Conservation (phyloP, 208 protist species). For the Acanthamoeba healyi region DNA sequence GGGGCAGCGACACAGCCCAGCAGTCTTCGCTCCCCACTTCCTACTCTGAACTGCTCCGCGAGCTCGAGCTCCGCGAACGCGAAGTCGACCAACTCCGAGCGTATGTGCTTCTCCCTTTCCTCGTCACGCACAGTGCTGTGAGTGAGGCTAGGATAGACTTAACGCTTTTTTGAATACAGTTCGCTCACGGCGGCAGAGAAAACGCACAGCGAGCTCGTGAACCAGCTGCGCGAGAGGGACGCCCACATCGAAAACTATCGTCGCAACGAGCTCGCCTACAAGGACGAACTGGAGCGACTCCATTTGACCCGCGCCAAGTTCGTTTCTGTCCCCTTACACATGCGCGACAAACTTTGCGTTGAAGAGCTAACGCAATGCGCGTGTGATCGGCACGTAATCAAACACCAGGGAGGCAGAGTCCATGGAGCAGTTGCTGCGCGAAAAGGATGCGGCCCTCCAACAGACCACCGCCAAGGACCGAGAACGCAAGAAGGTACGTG, state of each 20-base stretch:
- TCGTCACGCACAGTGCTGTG: background rate
- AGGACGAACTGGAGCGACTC: background rate
- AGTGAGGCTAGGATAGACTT: background rate
- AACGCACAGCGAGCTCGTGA: background rate
- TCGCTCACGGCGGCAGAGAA: background rate
- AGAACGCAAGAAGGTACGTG: slow-evolving; percentile 1
- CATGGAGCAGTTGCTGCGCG: background rate
- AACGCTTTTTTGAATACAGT: background rate
- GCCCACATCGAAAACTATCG: background rate
- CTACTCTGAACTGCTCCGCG: slow-evolving; percentile 3
- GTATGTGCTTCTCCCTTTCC: background rate
- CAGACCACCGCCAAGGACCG: background rate
- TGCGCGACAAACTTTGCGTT: background rate
- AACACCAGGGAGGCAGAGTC: background rate
- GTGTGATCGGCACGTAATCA: background rate
- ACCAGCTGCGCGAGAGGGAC: background rate
- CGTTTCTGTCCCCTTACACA: background rate
- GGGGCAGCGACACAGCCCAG: background rate
- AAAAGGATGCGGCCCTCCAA: background rate
- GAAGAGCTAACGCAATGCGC: background rate
- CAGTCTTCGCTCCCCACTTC: background rate
- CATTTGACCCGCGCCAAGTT: background rate
- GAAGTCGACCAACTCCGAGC: background rate
- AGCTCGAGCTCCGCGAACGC: background rate
- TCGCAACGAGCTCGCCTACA: background rate